Percentiles rank a stretch among this genome's conserved stretches.
Evolutionary conservation across 2,329 filamentous ascomycete genomes (phyloP).

Genomic region (Conoideocrella luteorostrata): DNA sequence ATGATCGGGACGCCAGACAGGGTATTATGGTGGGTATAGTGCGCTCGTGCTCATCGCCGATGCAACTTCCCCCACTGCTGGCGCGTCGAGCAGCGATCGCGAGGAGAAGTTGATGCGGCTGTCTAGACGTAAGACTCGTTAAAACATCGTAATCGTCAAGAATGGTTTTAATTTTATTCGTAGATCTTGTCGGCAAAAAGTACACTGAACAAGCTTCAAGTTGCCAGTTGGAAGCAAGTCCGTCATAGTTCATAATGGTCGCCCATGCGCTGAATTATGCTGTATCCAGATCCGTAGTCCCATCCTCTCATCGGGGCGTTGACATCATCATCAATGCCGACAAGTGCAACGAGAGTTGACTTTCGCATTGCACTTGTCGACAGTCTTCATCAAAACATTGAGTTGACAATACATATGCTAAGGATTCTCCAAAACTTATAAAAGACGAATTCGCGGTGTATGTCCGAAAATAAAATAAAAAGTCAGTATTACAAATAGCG

Average conservation of each 20-base stretch:
- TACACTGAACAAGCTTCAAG: constrained; percentile 10
- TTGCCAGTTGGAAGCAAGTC: constrained; percentile 22
- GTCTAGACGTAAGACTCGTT: constrained; percentile 41
- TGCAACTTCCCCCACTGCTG: constrained; percentile 25
- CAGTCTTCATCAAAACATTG: constrained; percentile 9
- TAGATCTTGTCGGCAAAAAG: constrained; percentile 10
- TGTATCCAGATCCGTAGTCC: constrained; percentile 33
- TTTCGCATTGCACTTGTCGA: constrained; percentile 4
- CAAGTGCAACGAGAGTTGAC: not conserved
- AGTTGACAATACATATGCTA: constrained; percentile 7
- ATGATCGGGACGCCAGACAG: constrained; percentile 28
- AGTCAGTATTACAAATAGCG: constrained; percentile 6
- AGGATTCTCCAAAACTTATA: not conserved
- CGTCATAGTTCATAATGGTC: constrained; percentile 31
- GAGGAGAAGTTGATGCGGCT: constrained; percentile 30
- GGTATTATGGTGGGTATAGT: constrained; percentile 36
- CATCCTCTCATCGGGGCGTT: constrained; percentile 29
- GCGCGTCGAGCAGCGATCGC: constrained; percentile 22
- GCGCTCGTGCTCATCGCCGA: constrained; percentile 31
- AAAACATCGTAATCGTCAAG: constrained; percentile 42
- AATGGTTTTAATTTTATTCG: constrained; percentile 14
- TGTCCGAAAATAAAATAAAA: constrained; percentile 1
- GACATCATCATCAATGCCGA: constrained; percentile 30
- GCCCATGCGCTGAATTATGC: constrained; percentile 34
- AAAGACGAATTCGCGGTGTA: not conserved